These are phyloP conservation scores for Trifolium repens DNA, from an alignment of 306 rosid species.

Conservation along the genomic window DNA sequence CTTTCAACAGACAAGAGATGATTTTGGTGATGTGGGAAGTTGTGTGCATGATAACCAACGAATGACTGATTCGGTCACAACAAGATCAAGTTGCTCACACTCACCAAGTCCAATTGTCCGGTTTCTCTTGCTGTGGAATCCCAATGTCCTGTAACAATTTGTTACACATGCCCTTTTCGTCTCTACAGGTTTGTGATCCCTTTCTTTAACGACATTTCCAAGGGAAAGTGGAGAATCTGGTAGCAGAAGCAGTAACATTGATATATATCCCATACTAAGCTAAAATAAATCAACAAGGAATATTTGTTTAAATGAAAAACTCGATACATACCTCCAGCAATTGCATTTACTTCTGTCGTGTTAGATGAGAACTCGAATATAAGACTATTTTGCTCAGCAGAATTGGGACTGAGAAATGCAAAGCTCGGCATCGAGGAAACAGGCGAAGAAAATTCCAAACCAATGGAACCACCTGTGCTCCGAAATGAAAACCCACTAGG, in stretches of 20 bases:
- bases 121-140: constrained; percentile 78
- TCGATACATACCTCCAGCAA: constrained; percentile 54
- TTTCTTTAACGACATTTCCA: constrained; percentile 43
- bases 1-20: constrained; percentile 78
- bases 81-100: constrained; percentile 72
- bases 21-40: constrained; percentile 71
- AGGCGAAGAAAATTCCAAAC: constrained; percentile 57
- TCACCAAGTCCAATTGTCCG: constrained; percentile 90
- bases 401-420: constrained; percentile 68
- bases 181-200: constrained; percentile 50
- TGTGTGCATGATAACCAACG: constrained; percentile 94
- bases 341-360: constrained; percentile 49
- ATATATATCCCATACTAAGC: not conserved
- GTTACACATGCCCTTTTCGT: constrained; percentile 58
- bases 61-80: constrained; percentile 81
- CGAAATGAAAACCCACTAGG: constrained; percentile 70
- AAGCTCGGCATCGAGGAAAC: constrained; percentile 78
- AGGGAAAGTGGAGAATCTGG: constrained; percentile 58
- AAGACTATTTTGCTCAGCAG: constrained; percentile 60
- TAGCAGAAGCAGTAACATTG: constrained; percentile 42
- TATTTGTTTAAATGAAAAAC: not conserved
- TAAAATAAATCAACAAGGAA: not conserved
- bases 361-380: constrained; percentile 53
- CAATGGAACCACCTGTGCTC: constrained; percentile 47
- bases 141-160: constrained; percentile 56